Evolutionary conservation across 768 basidiomycete genomes (phyloP).

Genomic region (Galerina sulciceps): DNA sequence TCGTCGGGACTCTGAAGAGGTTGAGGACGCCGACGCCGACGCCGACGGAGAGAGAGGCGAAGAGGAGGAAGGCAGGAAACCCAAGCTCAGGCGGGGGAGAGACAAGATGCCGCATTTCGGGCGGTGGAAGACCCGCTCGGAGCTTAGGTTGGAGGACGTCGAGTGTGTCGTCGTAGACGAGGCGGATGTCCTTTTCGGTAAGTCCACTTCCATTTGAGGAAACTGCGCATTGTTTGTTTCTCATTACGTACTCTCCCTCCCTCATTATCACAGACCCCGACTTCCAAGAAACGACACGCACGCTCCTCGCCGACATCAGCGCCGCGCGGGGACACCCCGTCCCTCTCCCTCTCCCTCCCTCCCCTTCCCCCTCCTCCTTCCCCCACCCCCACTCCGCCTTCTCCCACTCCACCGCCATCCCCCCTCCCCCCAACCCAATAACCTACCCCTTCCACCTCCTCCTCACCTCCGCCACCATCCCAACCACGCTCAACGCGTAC

Average conservation of each 20-base stretch:
- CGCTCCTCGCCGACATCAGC: constrained; percentile 72
- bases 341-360: constrained; percentile 29
- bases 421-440: constrained; percentile 27
- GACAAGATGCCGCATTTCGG: constrained; percentile 39
- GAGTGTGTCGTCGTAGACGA: constrained; percentile 94
- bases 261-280: constrained; percentile 85
- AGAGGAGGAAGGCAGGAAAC: no score
- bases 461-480: constrained; percentile 87
- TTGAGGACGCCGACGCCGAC: constrained; percentile 25
- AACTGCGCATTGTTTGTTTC: no score
- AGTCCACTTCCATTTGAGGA: constrained; percentile 24
- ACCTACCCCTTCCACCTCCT: constrained; percentile 81
- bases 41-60: background rate
- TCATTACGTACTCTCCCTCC: no score
- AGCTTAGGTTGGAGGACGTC: constrained; percentile 68
- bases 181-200: constrained; percentile 89
- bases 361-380: constrained; percentile 15
- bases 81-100: background rate
- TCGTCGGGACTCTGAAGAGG: constrained; percentile 15
- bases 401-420: constrained; percentile 20
- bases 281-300: constrained; percentile 75
- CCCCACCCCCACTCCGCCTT: constrained; percentile 15
- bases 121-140: constrained; percentile 46
- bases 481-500: constrained; percentile 70
- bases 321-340: constrained; percentile 59